Evolutionary conservation across 768 basidiomycete genomes (phyloP), one percentile per base, ranked within the genome.

Genomic region (Boletellus ananiceps): DNA sequence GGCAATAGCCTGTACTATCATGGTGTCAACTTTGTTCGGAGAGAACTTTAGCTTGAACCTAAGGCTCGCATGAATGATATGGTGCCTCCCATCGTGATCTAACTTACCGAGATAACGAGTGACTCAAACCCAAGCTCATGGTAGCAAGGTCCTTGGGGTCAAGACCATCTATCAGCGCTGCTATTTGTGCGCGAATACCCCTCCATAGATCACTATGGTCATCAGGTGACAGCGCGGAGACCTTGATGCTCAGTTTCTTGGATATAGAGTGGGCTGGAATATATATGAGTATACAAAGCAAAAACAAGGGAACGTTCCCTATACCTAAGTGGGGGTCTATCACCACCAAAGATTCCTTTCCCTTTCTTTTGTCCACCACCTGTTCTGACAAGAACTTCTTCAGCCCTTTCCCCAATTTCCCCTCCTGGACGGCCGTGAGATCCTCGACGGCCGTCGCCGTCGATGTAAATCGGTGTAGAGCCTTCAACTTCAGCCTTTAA

Each of bases 41-140:
- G 96, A 98, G 72, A 99, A 98, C 72, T 99, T 99, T 60, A 99
- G 80, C 77, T 98, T 99, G 76, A 95, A 99, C 51, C 94, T 95
- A 55, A 29, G 46, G 16, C 31, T 16, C 21, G 38, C n/a, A 47
- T 52, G 37, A 57, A 52, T 40, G 29, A 46, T 37, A 38, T n/a
- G 46, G 39, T 19, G 38, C 39, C 5, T 21, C 31, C 23, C 25
- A 48, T 37, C 27, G 29, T 35, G 23, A 43, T 45, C 16, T 15
- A 14, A 64, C 78, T 49, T 40, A 91, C 93, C 93, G 84, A 42
- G 93, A 95, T 64, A 99, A 75, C 47, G 93, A 96, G 74, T 99
- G 96, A 69, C 89, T 91, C 52, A 99, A 79, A 80, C 96, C 96
- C 58, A 99, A 74, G 59, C 89, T 93, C 95, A 99, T 98, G 33